Percentiles rank a stretch among this genome's conserved stretches.
Conservation (phyloP, 2,329 filamentous ascomycete genomes). For the Penicillium sp. region DNA sequence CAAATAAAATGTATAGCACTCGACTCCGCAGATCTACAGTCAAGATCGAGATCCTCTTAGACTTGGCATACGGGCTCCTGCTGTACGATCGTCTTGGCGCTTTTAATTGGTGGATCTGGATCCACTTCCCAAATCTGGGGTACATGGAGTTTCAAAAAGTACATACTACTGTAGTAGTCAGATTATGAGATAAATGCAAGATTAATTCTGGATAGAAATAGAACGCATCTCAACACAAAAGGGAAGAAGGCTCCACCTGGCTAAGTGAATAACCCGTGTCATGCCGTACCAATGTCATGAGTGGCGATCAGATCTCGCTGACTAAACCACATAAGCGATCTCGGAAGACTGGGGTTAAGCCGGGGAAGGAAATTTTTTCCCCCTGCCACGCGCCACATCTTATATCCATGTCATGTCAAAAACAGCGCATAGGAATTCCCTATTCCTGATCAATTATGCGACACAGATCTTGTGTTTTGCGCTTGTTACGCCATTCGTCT, state of each 20-base stretch:
- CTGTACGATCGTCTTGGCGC: no score
- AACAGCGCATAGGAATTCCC: slow-evolving; percentile 2
- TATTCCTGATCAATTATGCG: slow-evolving; percentile 10
- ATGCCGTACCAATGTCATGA: background rate
- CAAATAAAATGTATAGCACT: no score
- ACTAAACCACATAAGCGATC: background rate
- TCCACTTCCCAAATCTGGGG: no score
- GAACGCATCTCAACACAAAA: no score
- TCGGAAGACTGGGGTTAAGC: background rate
- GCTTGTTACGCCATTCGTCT: slow-evolving; percentile 5
- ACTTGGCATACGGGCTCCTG: no score
- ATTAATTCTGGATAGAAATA: no score
- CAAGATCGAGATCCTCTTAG: no score
- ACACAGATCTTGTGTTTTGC: slow-evolving; percentile 7
- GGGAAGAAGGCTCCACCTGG: background rate
- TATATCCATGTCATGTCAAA: slow-evolving; percentile 3
- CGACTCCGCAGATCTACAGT: no score
- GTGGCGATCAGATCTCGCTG: slow-evolving; percentile 2
- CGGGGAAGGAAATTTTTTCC: background rate
- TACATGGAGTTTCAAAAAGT: no score
- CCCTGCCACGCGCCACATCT: background rate
- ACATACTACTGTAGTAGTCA: no score
- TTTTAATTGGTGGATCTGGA: no score
- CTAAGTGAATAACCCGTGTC: background rate
- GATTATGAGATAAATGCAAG: no score